Evolutionary conservation across 345 rosid species (phyloP).

Genomic region (Arabis alpina): DNA sequence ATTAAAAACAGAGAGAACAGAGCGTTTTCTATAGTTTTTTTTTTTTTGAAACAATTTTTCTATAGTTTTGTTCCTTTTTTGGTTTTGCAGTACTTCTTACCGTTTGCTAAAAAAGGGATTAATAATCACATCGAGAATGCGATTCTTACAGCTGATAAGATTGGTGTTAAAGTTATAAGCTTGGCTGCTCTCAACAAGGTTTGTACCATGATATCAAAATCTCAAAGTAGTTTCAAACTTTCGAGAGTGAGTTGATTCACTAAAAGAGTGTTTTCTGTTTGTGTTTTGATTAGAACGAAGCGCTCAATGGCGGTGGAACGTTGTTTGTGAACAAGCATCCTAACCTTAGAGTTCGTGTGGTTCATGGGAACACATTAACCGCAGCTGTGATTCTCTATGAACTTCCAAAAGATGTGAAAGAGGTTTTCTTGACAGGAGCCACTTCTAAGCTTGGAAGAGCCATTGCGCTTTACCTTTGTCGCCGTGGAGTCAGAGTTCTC

Average conservation of each 20-base stretch:
- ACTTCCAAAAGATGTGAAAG: conserved; percentile 68
- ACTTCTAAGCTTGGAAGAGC: conserved; percentile 99
- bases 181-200: conserved; percentile 77
- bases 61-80: no score
- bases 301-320: conserved; percentile 95
- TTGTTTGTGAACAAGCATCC: conserved; percentile 86
- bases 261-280: conserved; percentile 7
- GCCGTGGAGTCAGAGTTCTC: conserved; percentile 73
- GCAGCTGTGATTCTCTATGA: conserved; percentile 95
- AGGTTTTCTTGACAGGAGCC: conserved; percentile 93
- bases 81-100: conserved; percentile 85
- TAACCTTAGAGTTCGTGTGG: conserved; percentile 79
- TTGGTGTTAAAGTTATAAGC: conserved; percentile 93
- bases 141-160: conserved; percentile 72
- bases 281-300: conserved; percentile 67
- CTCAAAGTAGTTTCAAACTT: conserved; percentile 1
- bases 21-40: background rate
- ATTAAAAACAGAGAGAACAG: conserved; percentile 16
- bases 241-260: background rate
- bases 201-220: background rate
- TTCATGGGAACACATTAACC: conserved; percentile 96
- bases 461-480: conserved; percentile 91
- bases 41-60: no score
- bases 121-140: conserved; percentile 82
- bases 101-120: conserved; percentile 85